These are phyloP conservation scores for Solanum pimpinellifolium DNA, from an alignment of 257 asterid species.

Conservation along the genomic window DNA sequence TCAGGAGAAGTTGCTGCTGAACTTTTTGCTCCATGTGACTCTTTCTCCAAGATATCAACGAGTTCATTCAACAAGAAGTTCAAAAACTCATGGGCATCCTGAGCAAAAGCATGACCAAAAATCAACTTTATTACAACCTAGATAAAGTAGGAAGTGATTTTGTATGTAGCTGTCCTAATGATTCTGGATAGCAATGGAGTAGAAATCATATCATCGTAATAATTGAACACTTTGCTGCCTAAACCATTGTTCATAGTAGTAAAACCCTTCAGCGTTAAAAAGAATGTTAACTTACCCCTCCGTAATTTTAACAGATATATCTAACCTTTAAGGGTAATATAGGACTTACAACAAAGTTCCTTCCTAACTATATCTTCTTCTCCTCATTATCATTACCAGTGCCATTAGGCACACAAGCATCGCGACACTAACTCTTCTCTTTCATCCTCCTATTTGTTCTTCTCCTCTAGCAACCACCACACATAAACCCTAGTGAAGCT, in stretches of 20 bases:
- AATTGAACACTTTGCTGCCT: background rate
- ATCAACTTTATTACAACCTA: background rate
- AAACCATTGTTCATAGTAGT: background rate
- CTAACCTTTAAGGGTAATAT: background rate
- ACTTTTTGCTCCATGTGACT: conserved; percentile 36
- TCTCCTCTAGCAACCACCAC: background rate
- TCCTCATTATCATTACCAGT: background rate
- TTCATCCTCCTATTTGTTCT: background rate
- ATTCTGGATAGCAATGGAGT: background rate
- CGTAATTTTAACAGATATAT: background rate
- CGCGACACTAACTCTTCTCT: background rate
- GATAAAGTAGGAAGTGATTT: background rate
- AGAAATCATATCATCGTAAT: background rate
- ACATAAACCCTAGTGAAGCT: background rate
- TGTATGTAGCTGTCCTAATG: background rate
- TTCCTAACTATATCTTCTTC: background rate
- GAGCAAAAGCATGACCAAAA: conserved; percentile 3
- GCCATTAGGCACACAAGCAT: background rate
- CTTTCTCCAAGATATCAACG: conserved; percentile 84
- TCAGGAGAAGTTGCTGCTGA: conserved; percentile 19
- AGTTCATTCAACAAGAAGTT: conserved; percentile 77
- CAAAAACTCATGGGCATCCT: conserved; percentile 95
- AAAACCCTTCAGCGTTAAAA: background rate
- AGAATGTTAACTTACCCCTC: background rate
- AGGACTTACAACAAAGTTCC: background rate